Percentiles rank a stretch among this genome's conserved stretches.
Conservation (phyloP, 139 green algal genomes). For the Micromonas pusilla region DNA sequence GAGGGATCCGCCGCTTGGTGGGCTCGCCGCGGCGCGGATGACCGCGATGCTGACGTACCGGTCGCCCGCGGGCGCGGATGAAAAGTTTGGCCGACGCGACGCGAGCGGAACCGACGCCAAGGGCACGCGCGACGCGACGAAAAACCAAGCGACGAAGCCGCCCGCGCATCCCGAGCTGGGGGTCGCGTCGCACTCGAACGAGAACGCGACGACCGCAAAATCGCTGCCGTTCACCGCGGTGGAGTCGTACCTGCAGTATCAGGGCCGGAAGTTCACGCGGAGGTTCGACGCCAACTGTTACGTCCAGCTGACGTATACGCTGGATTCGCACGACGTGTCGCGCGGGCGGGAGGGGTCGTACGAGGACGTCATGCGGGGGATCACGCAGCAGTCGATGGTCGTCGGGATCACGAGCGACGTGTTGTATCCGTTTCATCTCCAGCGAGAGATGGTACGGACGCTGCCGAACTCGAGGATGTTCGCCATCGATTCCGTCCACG, state of each 20-base stretch:
- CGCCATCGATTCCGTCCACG: conserved; percentile 20
- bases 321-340: conserved; percentile 22
- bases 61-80: neutral
- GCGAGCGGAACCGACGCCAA: neutral
- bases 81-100: conserved; percentile 6
- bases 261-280: conserved; percentile 9
- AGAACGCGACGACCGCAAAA: neutral
- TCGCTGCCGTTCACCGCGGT: neutral
- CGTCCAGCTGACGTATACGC: conserved; percentile 9
- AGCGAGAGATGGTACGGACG: conserved; percentile 2
- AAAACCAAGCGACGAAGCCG: too few relatives aligned
- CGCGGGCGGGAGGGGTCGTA: conserved; percentile 2
- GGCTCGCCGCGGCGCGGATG: conserved; percentile 21
- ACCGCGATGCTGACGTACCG: conserved; percentile 24
- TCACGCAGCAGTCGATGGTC: conserved; percentile 16
- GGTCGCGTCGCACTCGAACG: neutral
- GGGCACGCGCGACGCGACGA: too few relatives aligned
- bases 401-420: conserved; percentile 19
- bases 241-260: conserved; percentile 14
- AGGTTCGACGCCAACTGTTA: conserved; percentile 25
- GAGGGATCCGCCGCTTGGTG: neutral
- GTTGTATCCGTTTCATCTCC: conserved; percentile 18
- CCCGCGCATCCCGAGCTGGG: neutral
- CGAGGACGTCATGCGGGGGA: neutral
- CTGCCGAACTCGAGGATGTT: conserved; percentile 20